A percentile compares a stretch with the other conserved stretches of the same genome.
Evolutionary conservation across 306 rosid genomes (phyloP).

Genomic region (Castanea mollissima): DNA sequence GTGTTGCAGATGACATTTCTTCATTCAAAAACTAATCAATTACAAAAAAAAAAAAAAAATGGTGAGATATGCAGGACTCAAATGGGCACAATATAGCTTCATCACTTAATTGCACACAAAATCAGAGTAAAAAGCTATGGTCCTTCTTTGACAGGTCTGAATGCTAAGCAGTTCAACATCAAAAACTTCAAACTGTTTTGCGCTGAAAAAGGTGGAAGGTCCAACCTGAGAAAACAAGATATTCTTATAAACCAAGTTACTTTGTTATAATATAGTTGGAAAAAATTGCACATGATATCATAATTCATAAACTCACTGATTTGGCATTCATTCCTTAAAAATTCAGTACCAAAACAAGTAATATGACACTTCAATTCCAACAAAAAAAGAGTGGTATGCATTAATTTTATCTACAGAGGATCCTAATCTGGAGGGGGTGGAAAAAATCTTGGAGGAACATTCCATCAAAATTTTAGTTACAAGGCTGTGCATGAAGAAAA

Average conservation of each 20-base stretch:
- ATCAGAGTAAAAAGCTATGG: conserved; percentile 87
- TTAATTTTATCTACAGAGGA: no score
- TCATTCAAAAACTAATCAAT: neutral
- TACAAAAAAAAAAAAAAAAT: neutral
- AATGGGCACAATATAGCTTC: neutral
- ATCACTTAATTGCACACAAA: conserved; percentile 54
- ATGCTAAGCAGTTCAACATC: conserved; percentile 80
- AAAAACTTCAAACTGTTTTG: conserved; percentile 95
- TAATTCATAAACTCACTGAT: neutral
- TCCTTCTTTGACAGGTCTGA: conserved; percentile 81
- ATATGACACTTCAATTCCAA: neutral
- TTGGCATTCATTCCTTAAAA: neutral
- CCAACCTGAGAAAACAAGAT: conserved; percentile 70
- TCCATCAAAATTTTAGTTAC: neutral
- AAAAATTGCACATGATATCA: neutral
- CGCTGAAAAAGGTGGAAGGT: conserved; percentile 95
- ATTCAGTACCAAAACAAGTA: neutral
- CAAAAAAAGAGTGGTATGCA: neutral
- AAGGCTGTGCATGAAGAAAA: neutral
- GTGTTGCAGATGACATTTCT: neutral
- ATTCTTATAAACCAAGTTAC: conserved; percentile 7
- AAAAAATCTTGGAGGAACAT: neutral
- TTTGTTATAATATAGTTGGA: neutral
- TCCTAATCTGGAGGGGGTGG: no score
- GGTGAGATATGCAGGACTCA: neutral